Evolutionary conservation across 805 yeast genomes (phyloP).

Genomic region (Kazachstania kunashirensis): DNA sequence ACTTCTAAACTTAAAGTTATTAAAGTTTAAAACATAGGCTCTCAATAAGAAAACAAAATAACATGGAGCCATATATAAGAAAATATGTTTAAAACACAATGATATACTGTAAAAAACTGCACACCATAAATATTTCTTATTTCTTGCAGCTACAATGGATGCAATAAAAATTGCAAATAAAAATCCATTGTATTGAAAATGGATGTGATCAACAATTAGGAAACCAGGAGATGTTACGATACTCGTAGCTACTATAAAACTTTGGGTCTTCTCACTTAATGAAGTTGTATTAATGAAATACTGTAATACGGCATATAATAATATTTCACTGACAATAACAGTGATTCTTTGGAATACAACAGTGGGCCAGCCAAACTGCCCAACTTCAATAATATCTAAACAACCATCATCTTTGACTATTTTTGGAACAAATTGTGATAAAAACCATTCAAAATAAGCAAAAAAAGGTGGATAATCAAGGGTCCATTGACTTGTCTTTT

Average conservation of each 20-base stretch:
- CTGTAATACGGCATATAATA: slow-evolving; percentile 62
- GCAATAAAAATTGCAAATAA: slow-evolving; percentile 74
- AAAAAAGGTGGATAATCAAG: slow-evolving; percentile 96
- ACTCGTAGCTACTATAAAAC: slow-evolving; percentile 72
- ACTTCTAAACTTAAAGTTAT: slow-evolving; percentile 25
- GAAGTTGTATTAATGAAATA: slow-evolving; percentile 49
- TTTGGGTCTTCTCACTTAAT: slow-evolving; percentile 32
- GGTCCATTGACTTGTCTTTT: slow-evolving; percentile 79
- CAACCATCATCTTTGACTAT: slow-evolving; percentile 65
- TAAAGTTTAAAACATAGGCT: slow-evolving; percentile 50
- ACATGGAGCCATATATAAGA: slow-evolving; percentile 88
- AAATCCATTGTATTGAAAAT: slow-evolving; percentile 94
- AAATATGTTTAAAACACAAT: slow-evolving; percentile 90
- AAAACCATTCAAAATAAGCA: slow-evolving; percentile 84
- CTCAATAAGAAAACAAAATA: slow-evolving; percentile 72
- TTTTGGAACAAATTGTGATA: slow-evolving; percentile 62
- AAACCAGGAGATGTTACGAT: slow-evolving; percentile 83
- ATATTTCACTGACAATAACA: slow-evolving; percentile 67
- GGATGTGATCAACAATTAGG: slow-evolving; percentile 86
- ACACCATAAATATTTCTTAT: slow-evolving; percentile 45
- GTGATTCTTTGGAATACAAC: slow-evolving; percentile 72
- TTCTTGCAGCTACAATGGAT: slow-evolving; percentile 62
- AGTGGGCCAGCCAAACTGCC: slow-evolving; percentile 69
- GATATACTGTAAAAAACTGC: slow-evolving; percentile 65
- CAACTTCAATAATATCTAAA: slow-evolving; percentile 54